Evolutionary conservation across 345 rosid genomes (phyloP).

Genomic region (Laguncularia racemosa): DNA sequence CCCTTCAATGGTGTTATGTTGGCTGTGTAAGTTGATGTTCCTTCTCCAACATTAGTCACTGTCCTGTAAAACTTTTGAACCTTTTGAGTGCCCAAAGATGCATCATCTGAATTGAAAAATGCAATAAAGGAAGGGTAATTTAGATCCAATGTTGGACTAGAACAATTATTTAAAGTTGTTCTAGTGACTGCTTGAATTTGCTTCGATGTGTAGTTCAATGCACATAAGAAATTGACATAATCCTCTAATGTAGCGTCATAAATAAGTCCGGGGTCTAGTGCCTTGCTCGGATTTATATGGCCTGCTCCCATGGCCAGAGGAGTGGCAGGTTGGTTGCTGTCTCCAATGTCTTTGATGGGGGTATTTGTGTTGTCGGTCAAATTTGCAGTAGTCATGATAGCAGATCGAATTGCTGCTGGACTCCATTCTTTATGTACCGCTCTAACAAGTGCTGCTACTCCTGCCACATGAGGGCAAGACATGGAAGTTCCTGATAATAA

Average conservation of each 20-base stretch:
- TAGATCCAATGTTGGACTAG: conserved; percentile 31
- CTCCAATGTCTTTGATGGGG: conserved; percentile 24
- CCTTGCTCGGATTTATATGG: conserved; percentile 47
- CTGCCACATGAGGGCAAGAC: conserved; percentile 52
- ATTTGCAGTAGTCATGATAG: conserved; percentile 49
- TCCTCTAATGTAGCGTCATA: conserved; percentile 35
- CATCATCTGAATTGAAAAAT: conserved; percentile 11
- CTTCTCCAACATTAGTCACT: conserved; percentile 44
- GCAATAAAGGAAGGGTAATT: conserved; percentile 61
- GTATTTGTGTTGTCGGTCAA: conserved; percentile 17
- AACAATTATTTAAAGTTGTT: conserved; percentile 29
- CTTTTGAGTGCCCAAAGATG: background rate
- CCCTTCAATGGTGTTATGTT: conserved; percentile 20
- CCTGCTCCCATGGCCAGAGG: conserved; percentile 54
- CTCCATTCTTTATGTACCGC: conserved; percentile 49
- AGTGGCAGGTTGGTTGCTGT: conserved; percentile 13
- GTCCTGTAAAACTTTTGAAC: conserved; percentile 36
- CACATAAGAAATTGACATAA: conserved; percentile 39
- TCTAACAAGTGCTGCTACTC: conserved; percentile 42
- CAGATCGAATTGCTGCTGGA: conserved; percentile 55
- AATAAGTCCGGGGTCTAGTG: conserved; percentile 47
- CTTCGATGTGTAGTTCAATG: conserved; percentile 30
- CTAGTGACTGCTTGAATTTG: conserved; percentile 40
- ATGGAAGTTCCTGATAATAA: conserved; percentile 51
- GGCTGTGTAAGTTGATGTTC: conserved; percentile 22